A percentile compares a stretch with the other conserved stretches of the same genome.
These are phyloP conservation scores for Aspergillus hortae DNA, from an alignment of 2,329 filamentous ascomycete genomes.

Conservation along the genomic window DNA sequence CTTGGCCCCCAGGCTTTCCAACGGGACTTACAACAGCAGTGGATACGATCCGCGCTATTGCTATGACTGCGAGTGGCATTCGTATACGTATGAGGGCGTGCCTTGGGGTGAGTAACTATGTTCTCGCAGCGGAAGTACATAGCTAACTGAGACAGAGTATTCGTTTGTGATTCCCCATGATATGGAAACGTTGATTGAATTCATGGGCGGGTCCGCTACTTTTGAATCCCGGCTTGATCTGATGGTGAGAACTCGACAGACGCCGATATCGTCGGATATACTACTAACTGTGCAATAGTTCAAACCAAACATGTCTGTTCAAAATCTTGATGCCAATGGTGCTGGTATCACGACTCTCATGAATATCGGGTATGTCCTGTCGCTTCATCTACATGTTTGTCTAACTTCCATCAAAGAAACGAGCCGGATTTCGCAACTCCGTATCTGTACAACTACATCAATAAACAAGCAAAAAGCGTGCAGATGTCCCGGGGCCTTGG, in stretches of 20 bases:
- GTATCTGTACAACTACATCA: conserved; percentile 67
- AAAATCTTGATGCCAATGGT: conserved; percentile 28
- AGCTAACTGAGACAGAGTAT: conserved; percentile 41
- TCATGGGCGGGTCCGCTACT: conserved; percentile 50
- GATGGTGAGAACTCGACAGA: conserved; percentile 31
- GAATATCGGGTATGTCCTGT: conserved; percentile 40
- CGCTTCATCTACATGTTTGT: neutral
- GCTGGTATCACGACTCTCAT: conserved; percentile 52
- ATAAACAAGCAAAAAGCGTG: conserved; percentile 62
- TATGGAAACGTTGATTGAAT: conserved; percentile 51
- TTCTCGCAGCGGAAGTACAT: neutral
- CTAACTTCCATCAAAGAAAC: conserved; percentile 45
- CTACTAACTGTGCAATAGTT: conserved; percentile 37
- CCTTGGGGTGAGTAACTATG: conserved; percentile 46
- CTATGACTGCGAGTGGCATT: conserved; percentile 63
- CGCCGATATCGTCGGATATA: neutral
- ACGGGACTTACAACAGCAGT: conserved; percentile 47
- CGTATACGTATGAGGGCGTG: conserved; percentile 58
- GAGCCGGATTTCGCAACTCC: conserved; percentile 65
- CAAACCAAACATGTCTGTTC: conserved; percentile 26
- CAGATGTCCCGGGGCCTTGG: conserved; percentile 56
- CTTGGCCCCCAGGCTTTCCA: conserved; percentile 55
- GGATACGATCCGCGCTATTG: conserved; percentile 51
- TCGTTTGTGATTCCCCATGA: conserved; percentile 67
- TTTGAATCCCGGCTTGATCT: conserved; percentile 59